Evolutionary conservation across 129 eudicot species (phyloP), one percentile per base, ranked within the genome.

Genomic region (Calendula officinalis): DNA sequence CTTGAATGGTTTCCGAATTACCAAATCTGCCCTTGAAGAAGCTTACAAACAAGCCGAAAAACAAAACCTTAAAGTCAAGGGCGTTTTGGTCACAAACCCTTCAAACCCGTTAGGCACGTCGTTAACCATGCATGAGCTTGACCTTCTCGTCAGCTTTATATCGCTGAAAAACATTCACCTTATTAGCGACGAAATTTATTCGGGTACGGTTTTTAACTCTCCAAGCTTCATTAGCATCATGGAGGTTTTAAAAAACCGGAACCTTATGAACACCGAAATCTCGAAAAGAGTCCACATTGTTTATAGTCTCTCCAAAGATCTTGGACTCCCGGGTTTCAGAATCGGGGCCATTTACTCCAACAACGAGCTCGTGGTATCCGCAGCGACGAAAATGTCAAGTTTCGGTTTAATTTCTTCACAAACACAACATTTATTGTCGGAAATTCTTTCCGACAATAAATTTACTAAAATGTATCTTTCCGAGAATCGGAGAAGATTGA

Each of bases 381-480:
- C 97, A 0, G 97, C 99, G 0, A 94, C 96, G 0, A 94, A 94
- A 73, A 94, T 94, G 99, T 88, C 99, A 0, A 94, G 99, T 45
- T 94, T 94, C 67, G 96, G 97, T 22, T 50, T 89, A 41, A 56
- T 94, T 7, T 94, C 99, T 1, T 86, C 99, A 0, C 99, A 88
- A 57, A 94, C 99, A 6, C 99, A 94, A 64, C 71, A 89, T 34
- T 83, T 94, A 3, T 81, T 94, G 32, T 86, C 95, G 0, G 83
- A 68, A 3, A 83, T 94, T 67, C 83, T 94, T 5, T 89, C 95
- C 0, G 97, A 94, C 75, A 78, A 71, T 10, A 82, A 76, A 44
- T 94, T 94, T 16, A 78, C 89, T 3, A 66, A 67, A 15, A 16
- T 30, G 3, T 94, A 88, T 77, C 70, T 89, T n/a, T 66, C 66